Base-by-base conservation (phyloP, 176 grass and related monocot genomes). In the Musa schizocarpa region DNA sequence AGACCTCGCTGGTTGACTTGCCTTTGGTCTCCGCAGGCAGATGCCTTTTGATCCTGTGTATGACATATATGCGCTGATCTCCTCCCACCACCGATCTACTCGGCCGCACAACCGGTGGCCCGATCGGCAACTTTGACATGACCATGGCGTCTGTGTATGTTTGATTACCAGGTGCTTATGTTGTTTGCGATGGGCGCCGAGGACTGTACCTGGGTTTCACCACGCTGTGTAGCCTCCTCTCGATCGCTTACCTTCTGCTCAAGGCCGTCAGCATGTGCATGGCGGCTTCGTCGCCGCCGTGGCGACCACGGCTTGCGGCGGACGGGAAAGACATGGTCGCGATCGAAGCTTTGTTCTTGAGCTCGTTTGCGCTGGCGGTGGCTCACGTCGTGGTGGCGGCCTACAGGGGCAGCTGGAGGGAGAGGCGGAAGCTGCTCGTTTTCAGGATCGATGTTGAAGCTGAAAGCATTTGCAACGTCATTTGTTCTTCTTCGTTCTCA, bases 301-400 rank as follows among this genome's bases (percentile, higher is more conserved):
- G 34, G 4, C 34, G 34, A 0, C 34, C 34, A 43, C 3, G 34
- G 34, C 4, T 43, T 25, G 2, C n/a, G 53, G 13, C 11, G 2
- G 73, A 61, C 10, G 8, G 53, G 14, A 75, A 48, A 54, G 73
- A 75, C 73, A 26, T 16, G 13, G 25, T 34, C 1, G 73, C 54
- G 52, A 59, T 75, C 23, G 73, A 75, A 43, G 73, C 53, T 11
- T 62, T 75, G 54, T 61, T 75, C 19, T 7, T 75, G 26, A 75
- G 25, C 54, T 75, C 73, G 23, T 23, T 49, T 53, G 73, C 73
- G 24, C 53, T 75, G 52, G 73, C 73, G 14, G 26, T 75, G 54
- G 73, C 73, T 58, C 73, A 75, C 54, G 26, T 62, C 54, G 2
- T 59, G 25, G 73, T 75, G 73, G 73, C 73, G 73, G 73, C 73